Evolutionary conservation across 2,329 filamentous ascomycete genomes (phyloP).

Genomic region (Ampelomyces quisqualis): DNA sequence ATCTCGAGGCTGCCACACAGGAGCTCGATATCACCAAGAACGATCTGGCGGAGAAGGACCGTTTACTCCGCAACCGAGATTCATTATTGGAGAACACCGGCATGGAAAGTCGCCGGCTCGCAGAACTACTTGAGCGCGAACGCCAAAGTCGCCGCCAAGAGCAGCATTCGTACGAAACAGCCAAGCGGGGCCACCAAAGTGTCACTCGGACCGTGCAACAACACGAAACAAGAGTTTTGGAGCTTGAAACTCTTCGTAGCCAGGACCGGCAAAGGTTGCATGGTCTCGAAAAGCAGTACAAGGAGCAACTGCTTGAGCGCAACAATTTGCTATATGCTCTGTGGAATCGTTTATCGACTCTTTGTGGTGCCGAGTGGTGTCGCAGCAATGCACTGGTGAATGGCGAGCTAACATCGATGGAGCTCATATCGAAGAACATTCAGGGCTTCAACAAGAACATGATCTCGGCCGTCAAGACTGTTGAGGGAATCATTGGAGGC

Average conservation of each 20-base stretch:
- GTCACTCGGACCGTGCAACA: constrained; percentile 82
- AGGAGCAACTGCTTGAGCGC: constrained; percentile 84
- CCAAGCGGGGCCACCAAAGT: constrained; percentile 83
- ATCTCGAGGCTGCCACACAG: constrained; percentile 79
- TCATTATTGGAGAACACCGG: constrained; percentile 83
- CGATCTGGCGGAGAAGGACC: constrained; percentile 84
- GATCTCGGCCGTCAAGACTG: constrained; percentile 78
- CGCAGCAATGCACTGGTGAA: constrained; percentile 88
- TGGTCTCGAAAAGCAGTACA: constrained; percentile 74
- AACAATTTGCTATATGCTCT: constrained; percentile 85
- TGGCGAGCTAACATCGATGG: constrained; percentile 79
- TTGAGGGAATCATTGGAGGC: constrained; percentile 74
- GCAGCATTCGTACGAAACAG: constrained; percentile 82
- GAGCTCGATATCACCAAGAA: constrained; percentile 79
- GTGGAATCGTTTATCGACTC: constrained; percentile 81
- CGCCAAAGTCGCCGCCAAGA: constrained; percentile 81
- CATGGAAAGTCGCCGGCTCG: constrained; percentile 79
- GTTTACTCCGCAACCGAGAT: constrained; percentile 85
- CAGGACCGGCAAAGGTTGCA: constrained; percentile 76
- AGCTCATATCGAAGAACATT: constrained; percentile 81
- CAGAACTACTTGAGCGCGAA: constrained; percentile 89
- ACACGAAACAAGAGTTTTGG: constrained; percentile 79
- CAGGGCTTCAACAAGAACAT: constrained; percentile 90
- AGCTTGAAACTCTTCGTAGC: constrained; percentile 77
- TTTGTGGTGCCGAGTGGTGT: constrained; percentile 91